These are phyloP conservation scores for Verticillium isaacii DNA, from an alignment of 2,329 filamentous ascomycete species.

Conservation along the genomic window DNA sequence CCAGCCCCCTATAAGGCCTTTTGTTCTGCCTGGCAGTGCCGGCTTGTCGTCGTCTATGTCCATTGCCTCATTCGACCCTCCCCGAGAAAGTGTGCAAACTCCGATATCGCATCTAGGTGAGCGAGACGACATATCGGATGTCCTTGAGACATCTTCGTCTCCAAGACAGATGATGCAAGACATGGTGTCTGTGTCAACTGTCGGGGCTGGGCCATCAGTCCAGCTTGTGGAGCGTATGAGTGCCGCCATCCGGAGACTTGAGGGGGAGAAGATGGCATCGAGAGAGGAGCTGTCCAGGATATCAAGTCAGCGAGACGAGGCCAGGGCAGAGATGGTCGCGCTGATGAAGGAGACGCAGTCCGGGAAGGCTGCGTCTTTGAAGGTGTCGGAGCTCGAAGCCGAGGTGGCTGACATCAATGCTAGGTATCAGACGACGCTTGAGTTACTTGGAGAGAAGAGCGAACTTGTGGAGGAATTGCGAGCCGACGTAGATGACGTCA, in stretches of 20 bases:
- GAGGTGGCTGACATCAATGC: conserved; percentile 65
- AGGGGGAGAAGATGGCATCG: conserved; percentile 83
- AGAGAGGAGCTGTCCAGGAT: conserved; percentile 83
- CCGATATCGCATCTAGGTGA: conserved; percentile 40
- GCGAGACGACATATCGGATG: conserved; percentile 44
- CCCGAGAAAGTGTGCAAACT: conserved; percentile 30
- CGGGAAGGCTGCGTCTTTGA: conserved; percentile 55
- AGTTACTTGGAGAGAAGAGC: conserved; percentile 95
- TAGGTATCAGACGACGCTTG: conserved; percentile 84
- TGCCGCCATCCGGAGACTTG: conserved; percentile 82
- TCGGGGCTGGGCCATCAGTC: conserved; percentile 85
- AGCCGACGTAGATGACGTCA: conserved; percentile 86
- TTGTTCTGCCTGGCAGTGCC: conserved; percentile 32
- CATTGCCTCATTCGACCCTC: conserved; percentile 42
- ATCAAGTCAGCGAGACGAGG: conserved; percentile 82
- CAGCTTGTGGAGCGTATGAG: conserved; percentile 96
- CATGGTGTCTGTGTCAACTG: conserved; percentile 83
- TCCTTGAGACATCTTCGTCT: conserved; percentile 51
- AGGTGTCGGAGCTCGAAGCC: conserved; percentile 60
- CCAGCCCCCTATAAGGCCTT: conserved; percentile 38
- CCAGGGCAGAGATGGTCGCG: conserved; percentile 82
- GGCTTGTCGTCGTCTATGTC: conserved; percentile 30
- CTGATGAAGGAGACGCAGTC: conserved; percentile 83
- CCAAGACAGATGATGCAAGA: conserved; percentile 72
- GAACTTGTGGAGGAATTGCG: conserved; percentile 88